phyloP scores from a whole-genome alignment of 805 yeast genomes.

The Pichia eremophila region DNA sequence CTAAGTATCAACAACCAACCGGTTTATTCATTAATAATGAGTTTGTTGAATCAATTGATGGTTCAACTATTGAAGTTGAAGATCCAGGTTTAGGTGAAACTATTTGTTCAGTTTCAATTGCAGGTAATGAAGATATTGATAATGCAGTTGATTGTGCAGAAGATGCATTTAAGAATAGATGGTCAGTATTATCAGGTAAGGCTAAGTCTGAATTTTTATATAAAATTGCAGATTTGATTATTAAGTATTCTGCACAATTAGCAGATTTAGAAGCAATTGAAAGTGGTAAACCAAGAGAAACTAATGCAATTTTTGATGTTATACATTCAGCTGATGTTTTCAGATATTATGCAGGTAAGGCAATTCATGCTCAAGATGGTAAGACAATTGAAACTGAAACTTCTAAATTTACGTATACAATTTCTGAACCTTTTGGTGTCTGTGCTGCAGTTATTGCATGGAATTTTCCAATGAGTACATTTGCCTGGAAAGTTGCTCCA shows the following conservation, averaged over 20 bases:
- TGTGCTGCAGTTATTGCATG: slow-evolving; percentile 67
- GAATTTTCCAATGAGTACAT: slow-evolving; percentile 64
- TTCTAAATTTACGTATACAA: slow-evolving; percentile 51
- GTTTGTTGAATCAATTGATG: slow-evolving; percentile 44
- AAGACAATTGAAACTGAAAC: slow-evolving; percentile 50
- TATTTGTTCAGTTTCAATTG: slow-evolving; percentile 42
- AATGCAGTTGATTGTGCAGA: slow-evolving; percentile 44
- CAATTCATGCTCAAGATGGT: slow-evolving; percentile 56
- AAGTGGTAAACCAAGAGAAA: slow-evolving; percentile 46
- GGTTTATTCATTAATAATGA: slow-evolving; percentile 87
- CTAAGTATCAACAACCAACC: slow-evolving; percentile 55
- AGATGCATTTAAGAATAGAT: slow-evolving; percentile 36
- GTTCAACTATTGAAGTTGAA: slow-evolving; percentile 47
- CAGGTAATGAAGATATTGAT: slow-evolving; percentile 43
- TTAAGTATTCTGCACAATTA: slow-evolving; percentile 37
- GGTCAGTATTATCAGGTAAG: slow-evolving; percentile 40
- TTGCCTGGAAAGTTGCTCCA: slow-evolving; percentile 62
- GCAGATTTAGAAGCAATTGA: slow-evolving; percentile 52
- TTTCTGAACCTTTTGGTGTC: slow-evolving; percentile 59
- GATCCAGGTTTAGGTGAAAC: slow-evolving; percentile 48
- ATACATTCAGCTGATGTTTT: slow-evolving; percentile 45
- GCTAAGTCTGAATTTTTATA: slow-evolving; percentile 36
- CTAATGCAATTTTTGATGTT: slow-evolving; percentile 52
- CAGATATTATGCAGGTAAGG: slow-evolving; percentile 67
- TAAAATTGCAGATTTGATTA: slow-evolving; percentile 43